Evolutionary conservation across 2,329 filamentous ascomycete genomes (phyloP), one percentile per base, ranked within the genome.

Genomic region (Neonectria punicea): DNA sequence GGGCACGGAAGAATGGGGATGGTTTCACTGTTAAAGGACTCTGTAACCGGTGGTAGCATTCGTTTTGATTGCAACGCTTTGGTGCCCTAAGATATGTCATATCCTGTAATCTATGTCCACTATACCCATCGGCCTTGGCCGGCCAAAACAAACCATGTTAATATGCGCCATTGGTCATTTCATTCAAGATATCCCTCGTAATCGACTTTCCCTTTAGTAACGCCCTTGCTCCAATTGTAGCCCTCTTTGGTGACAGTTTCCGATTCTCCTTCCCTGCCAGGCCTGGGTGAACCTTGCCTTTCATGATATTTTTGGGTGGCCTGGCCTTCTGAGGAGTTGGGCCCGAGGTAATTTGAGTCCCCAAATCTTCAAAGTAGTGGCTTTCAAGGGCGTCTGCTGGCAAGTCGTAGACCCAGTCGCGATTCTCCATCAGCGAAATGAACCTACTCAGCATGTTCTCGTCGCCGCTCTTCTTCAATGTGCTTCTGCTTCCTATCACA

Each of bases 401-500:
- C 55, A 98, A 76, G 70, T 97, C 87, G 70, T 93, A 90, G 16
- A 94, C 84, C 94, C 96, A 98, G n/a, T 86, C 82, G 57, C 87
- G 89, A 61, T 85, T 82, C 69, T 94, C 91, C 83, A 98, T 95
- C 44, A 98, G 80, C 3, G 82, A 80, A 8, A 98, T 86, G 74
- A 98, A 93, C 22, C 86, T 86, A 36, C 87, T 87, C 14, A 99
- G 84, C 80, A 98, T 90, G 71, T 94, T 92, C 70, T 93, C 90
- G 28, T 82, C 82, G n/a, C 84, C 90, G 57, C 91, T 86, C 11
- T 89, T 83, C 84, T 92, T 93, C 3, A 99, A 82, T 1, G 96
- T 99, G 61, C 84, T 85, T 75, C 88, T 88, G 78, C 93, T 97
- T 10, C 96, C 96, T 0, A 99, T 80, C 13, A 99, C 91, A 1